A percentile compares a stretch with the other conserved stretches of the same genome.
These are phyloP conservation scores for Inga laurina DNA, from an alignment of 306 rosid genomes.

Conservation along the genomic window DNA sequence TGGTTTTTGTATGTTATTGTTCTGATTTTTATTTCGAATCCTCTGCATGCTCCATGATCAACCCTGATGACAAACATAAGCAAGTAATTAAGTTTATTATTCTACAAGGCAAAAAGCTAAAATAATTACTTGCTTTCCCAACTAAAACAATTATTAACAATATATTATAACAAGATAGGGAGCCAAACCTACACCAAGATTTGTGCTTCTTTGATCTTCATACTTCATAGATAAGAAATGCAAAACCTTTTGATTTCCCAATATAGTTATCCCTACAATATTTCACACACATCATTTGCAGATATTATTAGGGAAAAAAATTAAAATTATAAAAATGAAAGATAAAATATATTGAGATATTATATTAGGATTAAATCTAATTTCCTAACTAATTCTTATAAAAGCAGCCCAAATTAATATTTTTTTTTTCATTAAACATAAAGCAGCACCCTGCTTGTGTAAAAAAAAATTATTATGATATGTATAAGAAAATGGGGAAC, in stretches of 20 bases:
- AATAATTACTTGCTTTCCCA: too few relatives aligned
- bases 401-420: too few relatives aligned
- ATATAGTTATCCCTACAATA: constrained; percentile 88
- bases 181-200: constrained; percentile 75
- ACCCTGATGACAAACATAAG: constrained; percentile 54
- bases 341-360: too few relatives aligned
- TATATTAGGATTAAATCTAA: too few relatives aligned
- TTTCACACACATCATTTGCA: constrained; percentile 25
- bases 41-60: background rate
- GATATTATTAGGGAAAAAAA: background rate
- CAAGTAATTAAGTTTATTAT: background rate
- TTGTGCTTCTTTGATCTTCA: constrained; percentile 73
- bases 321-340: background rate
- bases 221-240: constrained; percentile 81
- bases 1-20: too few relatives aligned
- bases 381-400: too few relatives aligned
- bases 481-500: too few relatives aligned
- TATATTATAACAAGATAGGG: constrained; percentile 7
- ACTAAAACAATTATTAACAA: background rate
- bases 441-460: too few relatives aligned
- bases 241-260: constrained; percentile 85
- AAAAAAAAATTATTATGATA: too few relatives aligned
- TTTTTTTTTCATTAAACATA: too few relatives aligned
- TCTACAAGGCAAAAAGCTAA: background rate
- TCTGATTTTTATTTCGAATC: too few relatives aligned